Evolutionary conservation across 2,329 filamentous ascomycete species (phyloP).

Genomic region (Magnaporthiopsis incrustans): DNA sequence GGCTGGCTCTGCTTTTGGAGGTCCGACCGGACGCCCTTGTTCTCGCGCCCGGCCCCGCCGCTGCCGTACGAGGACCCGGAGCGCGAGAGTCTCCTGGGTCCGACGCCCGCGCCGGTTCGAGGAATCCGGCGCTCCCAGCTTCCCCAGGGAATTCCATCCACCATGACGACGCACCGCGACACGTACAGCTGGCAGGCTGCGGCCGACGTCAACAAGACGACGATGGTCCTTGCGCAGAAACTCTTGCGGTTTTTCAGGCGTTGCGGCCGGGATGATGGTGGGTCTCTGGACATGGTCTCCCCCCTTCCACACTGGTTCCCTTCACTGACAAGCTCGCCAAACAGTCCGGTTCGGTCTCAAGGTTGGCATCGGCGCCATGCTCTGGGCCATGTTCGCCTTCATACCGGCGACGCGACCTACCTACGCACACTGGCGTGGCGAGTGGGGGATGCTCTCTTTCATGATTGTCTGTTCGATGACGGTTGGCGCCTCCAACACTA

Average conservation of each 20-base stretch:
- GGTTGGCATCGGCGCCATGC: slow-evolving; percentile 78
- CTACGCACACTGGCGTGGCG: slow-evolving; percentile 84
- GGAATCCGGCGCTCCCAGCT: slow-evolving; percentile 45
- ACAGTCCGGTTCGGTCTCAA: slow-evolving; percentile 73
- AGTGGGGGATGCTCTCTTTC: slow-evolving; percentile 94
- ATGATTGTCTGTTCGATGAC: slow-evolving; percentile 99
- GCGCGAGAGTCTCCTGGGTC: slow-evolving; percentile 23
- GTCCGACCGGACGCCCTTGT: slow-evolving; percentile 8
- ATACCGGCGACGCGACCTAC: slow-evolving; percentile 67
- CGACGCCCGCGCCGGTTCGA: slow-evolving; percentile 20
- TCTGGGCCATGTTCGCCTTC: slow-evolving; percentile 88
- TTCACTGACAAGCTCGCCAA: slow-evolving; percentile 15
- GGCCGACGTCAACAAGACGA: slow-evolving; percentile 34
- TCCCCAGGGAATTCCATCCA: slow-evolving; percentile 47
- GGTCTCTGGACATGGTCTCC: slow-evolving; percentile 14
- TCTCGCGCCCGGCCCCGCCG: slow-evolving; percentile 7
- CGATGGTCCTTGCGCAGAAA: slow-evolving; percentile 36
- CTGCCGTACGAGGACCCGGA: slow-evolving; percentile 34
- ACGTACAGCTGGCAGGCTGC: slow-evolving; percentile 50
- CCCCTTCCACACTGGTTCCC: neutral
- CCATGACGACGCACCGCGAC: slow-evolving; percentile 43
- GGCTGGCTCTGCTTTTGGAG: slow-evolving; percentile 77
- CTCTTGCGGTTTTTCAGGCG: slow-evolving; percentile 38
- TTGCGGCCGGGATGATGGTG: slow-evolving; percentile 45
- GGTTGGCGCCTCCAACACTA: slow-evolving; percentile 91